These are phyloP conservation scores for Fusarium tricinctum DNA, from an alignment of 2,329 filamentous ascomycete genomes.

Conservation along the genomic window DNA sequence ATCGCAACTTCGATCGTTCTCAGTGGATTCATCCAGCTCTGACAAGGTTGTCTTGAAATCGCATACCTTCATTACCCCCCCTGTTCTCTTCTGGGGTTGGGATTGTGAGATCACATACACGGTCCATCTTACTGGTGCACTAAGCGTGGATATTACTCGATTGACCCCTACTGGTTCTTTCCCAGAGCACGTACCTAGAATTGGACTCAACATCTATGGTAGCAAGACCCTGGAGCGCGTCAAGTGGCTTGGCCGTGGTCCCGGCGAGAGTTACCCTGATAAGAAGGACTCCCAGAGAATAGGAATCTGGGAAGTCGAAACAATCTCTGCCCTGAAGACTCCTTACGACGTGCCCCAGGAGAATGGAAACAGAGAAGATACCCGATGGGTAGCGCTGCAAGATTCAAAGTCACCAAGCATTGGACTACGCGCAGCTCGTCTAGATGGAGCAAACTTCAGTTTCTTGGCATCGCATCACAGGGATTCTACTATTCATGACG, in stretches of 20 bases:
- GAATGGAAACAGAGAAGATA: slow-evolving; percentile 73
- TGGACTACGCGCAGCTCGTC: slow-evolving; percentile 42
- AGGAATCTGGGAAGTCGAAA: slow-evolving; percentile 61
- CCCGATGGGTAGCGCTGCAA: slow-evolving; percentile 66
- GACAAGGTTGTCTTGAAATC: slow-evolving; percentile 67
- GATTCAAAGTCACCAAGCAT: slow-evolving; percentile 31
- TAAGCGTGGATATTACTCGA: slow-evolving; percentile 62
- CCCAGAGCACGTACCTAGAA: slow-evolving; percentile 70
- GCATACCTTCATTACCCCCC: slow-evolving; percentile 68
- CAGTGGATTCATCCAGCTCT: slow-evolving; percentile 55
- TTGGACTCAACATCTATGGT: slow-evolving; percentile 71
- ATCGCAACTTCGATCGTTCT: slow-evolving; percentile 61
- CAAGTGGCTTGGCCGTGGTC: slow-evolving; percentile 73
- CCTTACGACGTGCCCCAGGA: slow-evolving; percentile 78
- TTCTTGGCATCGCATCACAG: slow-evolving; percentile 71
- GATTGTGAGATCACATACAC: slow-evolving; percentile 65
- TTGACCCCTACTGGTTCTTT: slow-evolving; percentile 63
- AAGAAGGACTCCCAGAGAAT: slow-evolving; percentile 69
- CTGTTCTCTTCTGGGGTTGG: slow-evolving; percentile 72
- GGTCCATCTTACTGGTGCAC: slow-evolving; percentile 59
- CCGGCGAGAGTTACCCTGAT: slow-evolving; percentile 75
- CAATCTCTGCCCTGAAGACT: slow-evolving; percentile 65
- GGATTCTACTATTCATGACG: slow-evolving; percentile 66
- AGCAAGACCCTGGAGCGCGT: slow-evolving; percentile 61
- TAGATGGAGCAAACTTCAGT: slow-evolving; percentile 54